Evolutionary conservation across 2,329 filamentous ascomycete species (phyloP).

Genomic region (Ophiostoma angusticollis): DNA sequence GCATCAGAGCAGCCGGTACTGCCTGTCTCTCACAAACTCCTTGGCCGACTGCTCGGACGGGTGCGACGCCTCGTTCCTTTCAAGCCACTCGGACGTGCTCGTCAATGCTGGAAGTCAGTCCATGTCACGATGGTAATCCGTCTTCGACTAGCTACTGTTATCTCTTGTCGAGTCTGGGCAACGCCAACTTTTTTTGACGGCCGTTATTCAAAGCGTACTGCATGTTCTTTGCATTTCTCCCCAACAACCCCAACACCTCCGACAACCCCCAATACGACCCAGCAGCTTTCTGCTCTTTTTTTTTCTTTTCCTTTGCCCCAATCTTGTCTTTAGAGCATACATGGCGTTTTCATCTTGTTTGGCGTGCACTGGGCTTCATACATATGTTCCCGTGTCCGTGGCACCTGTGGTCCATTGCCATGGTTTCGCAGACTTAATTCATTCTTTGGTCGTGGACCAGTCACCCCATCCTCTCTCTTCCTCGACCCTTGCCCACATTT

Average conservation of each 20-base stretch:
- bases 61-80: background rate
- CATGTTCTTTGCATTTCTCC: too few species aligned
- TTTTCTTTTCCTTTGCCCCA: background rate
- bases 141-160: too few species aligned
- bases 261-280: too few species aligned
- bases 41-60: background rate
- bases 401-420: too few species aligned
- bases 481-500: background rate
- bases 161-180: too few species aligned
- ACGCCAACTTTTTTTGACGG: too few species aligned
- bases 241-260: too few species aligned
- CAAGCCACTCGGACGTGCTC: background rate
- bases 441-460: background rate
- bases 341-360: too few species aligned
- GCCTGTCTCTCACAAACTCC: constrained; percentile 3
- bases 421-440: constrained; percentile 1
- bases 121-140: background rate
- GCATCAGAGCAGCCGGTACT: constrained; percentile 3
- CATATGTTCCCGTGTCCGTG: too few species aligned
- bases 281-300: background rate
- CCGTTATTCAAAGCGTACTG: too few species aligned
- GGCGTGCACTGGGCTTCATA: background rate
- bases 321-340: too few species aligned
- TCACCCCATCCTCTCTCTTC: background rate
- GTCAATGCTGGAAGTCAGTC: constrained; percentile 4